These are phyloP conservation scores for Yamadazyma aaseri DNA, from an alignment of 1,139 yeast species.

Conservation along the genomic window DNA sequence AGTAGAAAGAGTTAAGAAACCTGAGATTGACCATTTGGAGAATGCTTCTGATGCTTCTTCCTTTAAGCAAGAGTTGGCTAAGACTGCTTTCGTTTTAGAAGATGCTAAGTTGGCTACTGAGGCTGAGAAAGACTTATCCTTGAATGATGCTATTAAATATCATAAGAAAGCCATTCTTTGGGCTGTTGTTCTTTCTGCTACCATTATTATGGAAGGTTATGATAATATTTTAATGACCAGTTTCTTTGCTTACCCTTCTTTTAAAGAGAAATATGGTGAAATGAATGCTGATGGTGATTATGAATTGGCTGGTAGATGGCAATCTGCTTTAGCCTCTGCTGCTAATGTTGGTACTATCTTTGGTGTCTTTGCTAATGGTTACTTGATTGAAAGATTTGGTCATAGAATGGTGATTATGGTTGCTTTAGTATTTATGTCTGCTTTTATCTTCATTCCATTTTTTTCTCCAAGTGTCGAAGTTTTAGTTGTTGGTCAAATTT, in stretches of 20 bases:
- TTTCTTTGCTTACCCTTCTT: constrained; percentile 25
- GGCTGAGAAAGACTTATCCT: constrained; percentile 20
- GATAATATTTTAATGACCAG: constrained; percentile 22
- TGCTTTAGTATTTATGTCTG: constrained; percentile 20
- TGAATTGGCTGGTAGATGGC: constrained; percentile 23
- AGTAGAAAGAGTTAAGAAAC: constrained; percentile 9
- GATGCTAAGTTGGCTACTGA: constrained; percentile 21
- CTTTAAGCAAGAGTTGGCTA: constrained; percentile 14
- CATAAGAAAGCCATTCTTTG: constrained; percentile 23
- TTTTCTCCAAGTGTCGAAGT: constrained; percentile 20
- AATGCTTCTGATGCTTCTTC: constrained; percentile 17
- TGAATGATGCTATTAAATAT: constrained; percentile 17
- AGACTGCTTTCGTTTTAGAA: constrained; percentile 15
- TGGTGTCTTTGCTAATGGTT: constrained; percentile 24
- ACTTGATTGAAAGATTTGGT: constrained; percentile 23
- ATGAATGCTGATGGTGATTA: constrained; percentile 16
- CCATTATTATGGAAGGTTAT: constrained; percentile 29
- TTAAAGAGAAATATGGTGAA: constrained; percentile 21
- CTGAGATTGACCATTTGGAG: constrained; percentile 16
- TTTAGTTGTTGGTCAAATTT: constrained; percentile 22
- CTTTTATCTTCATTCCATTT: constrained; percentile 22
- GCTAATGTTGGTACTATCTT: constrained; percentile 22
- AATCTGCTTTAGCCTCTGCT: constrained; percentile 21
- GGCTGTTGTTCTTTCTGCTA: constrained; percentile 23
- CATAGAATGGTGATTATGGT: constrained; percentile 23